Base-by-base conservation (phyloP, 2,329 filamentous ascomycete genomes). In the Aspergillus udagawae region DNA sequence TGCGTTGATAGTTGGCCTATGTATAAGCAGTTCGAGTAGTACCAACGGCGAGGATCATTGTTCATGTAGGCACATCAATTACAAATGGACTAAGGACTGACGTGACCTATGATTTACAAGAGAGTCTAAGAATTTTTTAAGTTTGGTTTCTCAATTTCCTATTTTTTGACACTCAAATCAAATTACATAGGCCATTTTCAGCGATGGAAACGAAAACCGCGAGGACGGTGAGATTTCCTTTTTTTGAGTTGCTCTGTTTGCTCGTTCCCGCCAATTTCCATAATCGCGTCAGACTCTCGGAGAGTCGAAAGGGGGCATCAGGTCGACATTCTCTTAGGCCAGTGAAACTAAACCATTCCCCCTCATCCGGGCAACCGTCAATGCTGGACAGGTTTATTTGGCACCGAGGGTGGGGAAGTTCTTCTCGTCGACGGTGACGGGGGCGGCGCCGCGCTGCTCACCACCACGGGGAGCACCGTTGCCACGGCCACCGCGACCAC, bases 361-460 rank as follows among this genome's bases (percentile, higher is more conserved):
- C 32, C 32, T 14, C 4, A 4, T 35, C 51, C 17, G 21, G 6
- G 3, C 32, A 35, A 35, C 32, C 32, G 32, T 35, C 23, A 35
- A 25, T 29, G n/a, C n/a, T 14, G 25, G 10, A 14, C 48, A 53
- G 42, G 54, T 58, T 65, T 66, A 75, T 70, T 75, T 75, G 63
- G 65, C 66, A 60, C 75, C 75, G 61, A 77, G 73, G 68, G 68
- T 74, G 65, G 75, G 75, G 72, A 77, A 77, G 73, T 77, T 77
- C 72, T 76, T 75, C 69, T 77, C 75, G 65, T 77, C 75, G 57
- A 77, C 73, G 63, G 72, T 70, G 60, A 70, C 69, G 63, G 69
- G 65, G 54, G 67, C 67, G 52, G 63, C 58, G 44, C 64, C 59
- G 53, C 70, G 58, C 60, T 61, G 32, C 32, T 35, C 32, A 17